Evolutionary conservation across 345 rosid genomes (phyloP), one percentile per base, ranked within the genome.

Genomic region (Mangifera indica): DNA sequence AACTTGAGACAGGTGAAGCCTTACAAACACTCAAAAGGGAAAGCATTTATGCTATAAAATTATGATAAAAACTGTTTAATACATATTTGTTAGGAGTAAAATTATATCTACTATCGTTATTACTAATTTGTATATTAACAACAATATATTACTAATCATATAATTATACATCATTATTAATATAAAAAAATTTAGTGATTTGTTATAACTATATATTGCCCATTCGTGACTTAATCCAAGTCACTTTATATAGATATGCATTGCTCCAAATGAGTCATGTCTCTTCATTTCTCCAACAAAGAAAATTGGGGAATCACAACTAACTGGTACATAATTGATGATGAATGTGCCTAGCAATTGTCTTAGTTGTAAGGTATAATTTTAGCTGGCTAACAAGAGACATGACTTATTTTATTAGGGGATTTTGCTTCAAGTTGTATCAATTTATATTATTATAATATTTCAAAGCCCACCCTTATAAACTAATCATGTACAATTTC

Each of bases 301-400:
- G 21, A 54, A 40, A 32, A 1, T 68, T 7, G 4, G 42, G 8
- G 4, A 68, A 24, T 54, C 0, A 37, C 3, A 3, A 29, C n/a
- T n/a, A 32, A 32, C 2, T 1, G 4, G 7, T 37, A 37, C 7
- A 37, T 4, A 37, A 37, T 7, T 37, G 42, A 37, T 37, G 42
- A 37, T 11, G 4, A 54, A 67, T 34, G 61, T 67, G 51, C 18
- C 22, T 37, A 48, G 15, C 60, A 22, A 53, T 29, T 64, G 21
- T 15, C 62, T 59, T 68, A 68, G 62, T 42, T 44, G 63, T 10
- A 69, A 21, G 13, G 53, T 24, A 57, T 44, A 17, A 14, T 44
- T 42, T 57, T 45, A 44, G 40, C 10, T 56, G 53, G 40, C 44
- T 44, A 26, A 17, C 12, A 24, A 22, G 25, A 57, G 24, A 69